phyloP scores from a whole-genome alignment of 2,329 filamentous ascomycete genomes.

The Epicoccum sorghinum region DNA sequence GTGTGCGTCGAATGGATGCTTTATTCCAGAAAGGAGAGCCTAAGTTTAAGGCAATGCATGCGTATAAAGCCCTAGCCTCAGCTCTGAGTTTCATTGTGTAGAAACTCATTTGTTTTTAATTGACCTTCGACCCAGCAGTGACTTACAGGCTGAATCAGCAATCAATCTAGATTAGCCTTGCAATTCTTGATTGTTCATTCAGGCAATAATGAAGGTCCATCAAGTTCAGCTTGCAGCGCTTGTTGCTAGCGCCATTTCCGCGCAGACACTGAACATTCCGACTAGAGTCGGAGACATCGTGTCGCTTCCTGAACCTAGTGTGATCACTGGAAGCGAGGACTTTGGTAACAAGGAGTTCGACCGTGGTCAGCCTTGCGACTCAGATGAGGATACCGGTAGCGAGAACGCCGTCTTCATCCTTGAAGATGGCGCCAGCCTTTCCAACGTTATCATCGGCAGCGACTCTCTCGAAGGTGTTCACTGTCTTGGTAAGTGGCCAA shows the following conservation, averaged over 20 bases:
- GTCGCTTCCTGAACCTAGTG: conserved; percentile 33
- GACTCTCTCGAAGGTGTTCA: conserved; percentile 58
- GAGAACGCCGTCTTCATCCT: conserved; percentile 58
- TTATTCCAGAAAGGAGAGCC: too few relatives aligned
- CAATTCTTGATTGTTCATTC: not conserved
- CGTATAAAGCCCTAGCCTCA: too few relatives aligned
- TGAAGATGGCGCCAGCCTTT: conserved; percentile 55
- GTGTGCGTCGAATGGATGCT: too few relatives aligned
- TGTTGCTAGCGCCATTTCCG: conserved; percentile 32
- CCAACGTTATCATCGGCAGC: conserved; percentile 61
- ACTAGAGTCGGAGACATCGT: conserved; percentile 36
- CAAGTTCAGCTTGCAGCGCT: conserved; percentile 28
- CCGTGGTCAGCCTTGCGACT: conserved; percentile 29
- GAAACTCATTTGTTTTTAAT: too few relatives aligned
- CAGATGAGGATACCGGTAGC: conserved; percentile 31
- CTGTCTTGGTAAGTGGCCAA: conserved; percentile 51
- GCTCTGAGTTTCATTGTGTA: too few relatives aligned
- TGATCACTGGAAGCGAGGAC: conserved; percentile 29
- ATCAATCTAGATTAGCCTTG: not conserved
- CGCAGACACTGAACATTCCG: conserved; percentile 43
- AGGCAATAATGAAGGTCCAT: conserved; percentile 27
- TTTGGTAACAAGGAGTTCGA: conserved; percentile 31
- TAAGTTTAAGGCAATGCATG: too few relatives aligned
- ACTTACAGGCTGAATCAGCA: too few relatives aligned
- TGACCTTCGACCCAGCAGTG: too few relatives aligned